phyloP scores from a whole-genome alignment of 306 rosid genomes.

The Lathyrus aphaca region DNA sequence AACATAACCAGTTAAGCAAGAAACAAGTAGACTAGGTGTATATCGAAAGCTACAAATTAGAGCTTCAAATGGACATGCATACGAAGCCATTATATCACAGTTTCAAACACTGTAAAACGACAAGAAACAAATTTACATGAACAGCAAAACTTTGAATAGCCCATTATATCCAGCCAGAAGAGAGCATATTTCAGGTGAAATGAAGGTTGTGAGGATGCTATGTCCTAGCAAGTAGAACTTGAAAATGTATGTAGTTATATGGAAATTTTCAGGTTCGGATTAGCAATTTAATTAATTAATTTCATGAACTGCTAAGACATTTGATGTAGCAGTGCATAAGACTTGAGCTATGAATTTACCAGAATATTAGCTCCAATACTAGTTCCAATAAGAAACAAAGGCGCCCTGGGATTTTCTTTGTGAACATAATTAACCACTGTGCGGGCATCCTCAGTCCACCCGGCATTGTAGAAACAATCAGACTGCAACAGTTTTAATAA shows the following conservation, averaged over 20 bases:
- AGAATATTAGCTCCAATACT: conserved; percentile 94
- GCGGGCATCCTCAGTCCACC: conserved; percentile 95
- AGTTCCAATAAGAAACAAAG: conserved; percentile 84
- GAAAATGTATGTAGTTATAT: conserved; percentile 14
- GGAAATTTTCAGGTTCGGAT: conserved; percentile 27
- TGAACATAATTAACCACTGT: conserved; percentile 70
- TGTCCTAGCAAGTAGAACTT: conserved; percentile 8
- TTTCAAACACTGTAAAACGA: no score
- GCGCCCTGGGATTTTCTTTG: conserved; percentile 64
- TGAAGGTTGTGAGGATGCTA: background rate
- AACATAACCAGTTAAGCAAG: conserved; percentile 9
- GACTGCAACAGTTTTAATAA: conserved; percentile 66
- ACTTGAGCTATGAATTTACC: conserved; percentile 51
- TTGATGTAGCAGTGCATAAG: conserved; percentile 23
- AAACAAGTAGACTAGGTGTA: background rate
- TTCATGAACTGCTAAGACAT: conserved; percentile 19
- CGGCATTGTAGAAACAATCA: conserved; percentile 96
- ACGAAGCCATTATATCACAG: background rate
- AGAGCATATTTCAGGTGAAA: conserved; percentile 21
- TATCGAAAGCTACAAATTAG: background rate
- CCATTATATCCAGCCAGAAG: background rate
- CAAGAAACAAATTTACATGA: no score
- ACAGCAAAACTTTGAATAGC: no score
- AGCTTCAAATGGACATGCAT: background rate
- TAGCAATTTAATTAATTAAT: conserved; percentile 19